A percentile compares a stretch with the other conserved stretches of the same genome.
Conservation (phyloP, 768 basidiomycete genomes). For the Boletus rex-veris region DNA sequence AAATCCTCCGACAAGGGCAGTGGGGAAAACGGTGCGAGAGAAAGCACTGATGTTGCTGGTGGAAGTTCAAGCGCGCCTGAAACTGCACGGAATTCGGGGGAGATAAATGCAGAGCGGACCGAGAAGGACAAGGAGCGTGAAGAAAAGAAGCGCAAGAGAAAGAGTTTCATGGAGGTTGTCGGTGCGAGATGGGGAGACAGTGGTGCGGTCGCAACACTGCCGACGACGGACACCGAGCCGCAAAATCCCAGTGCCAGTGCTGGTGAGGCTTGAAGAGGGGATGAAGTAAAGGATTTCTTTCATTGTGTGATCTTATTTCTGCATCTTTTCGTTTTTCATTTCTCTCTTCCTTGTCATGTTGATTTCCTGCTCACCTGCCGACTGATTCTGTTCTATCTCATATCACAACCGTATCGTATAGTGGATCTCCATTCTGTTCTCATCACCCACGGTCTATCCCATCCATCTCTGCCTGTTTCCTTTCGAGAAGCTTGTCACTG, state of each 20-base stretch:
- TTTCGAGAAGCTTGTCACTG: not conserved
- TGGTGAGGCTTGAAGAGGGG: slow-evolving; percentile 12
- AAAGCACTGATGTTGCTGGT: slow-evolving; percentile 17
- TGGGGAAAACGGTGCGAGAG: slow-evolving; percentile 19
- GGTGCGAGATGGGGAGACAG: slow-evolving; percentile 27
- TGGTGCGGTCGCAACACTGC: slow-evolving; percentile 34
- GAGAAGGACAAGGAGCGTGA: slow-evolving; percentile 55
- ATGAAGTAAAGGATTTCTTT: not conserved
- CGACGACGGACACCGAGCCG: slow-evolving; percentile 17
- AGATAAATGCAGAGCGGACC: slow-evolving; percentile 47
- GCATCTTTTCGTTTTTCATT: slow-evolving; percentile 8
- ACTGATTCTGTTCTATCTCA: slow-evolving; percentile 12
- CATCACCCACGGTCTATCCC: slow-evolving; percentile 7
- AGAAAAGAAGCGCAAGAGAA: slow-evolving; percentile 61
- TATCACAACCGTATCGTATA: slow-evolving; percentile 9
- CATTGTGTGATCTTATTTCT: slow-evolving; percentile 9
- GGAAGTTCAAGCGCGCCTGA: slow-evolving; percentile 38
- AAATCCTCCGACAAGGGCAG: slow-evolving; percentile 41
- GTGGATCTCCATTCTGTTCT: slow-evolving; percentile 14
- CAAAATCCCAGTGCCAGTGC: slow-evolving; percentile 5
- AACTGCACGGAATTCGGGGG: slow-evolving; percentile 40
- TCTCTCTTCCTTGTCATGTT: not conserved
- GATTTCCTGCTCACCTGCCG: slow-evolving; percentile 1
- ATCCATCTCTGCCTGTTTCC: not conserved
- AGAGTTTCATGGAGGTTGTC: slow-evolving; percentile 47